Percentiles rank a stretch among this genome's conserved stretches.
Conservation (phyloP, 495 filamentous ascomycete species). For the Penicillium riverlandense region DNA sequence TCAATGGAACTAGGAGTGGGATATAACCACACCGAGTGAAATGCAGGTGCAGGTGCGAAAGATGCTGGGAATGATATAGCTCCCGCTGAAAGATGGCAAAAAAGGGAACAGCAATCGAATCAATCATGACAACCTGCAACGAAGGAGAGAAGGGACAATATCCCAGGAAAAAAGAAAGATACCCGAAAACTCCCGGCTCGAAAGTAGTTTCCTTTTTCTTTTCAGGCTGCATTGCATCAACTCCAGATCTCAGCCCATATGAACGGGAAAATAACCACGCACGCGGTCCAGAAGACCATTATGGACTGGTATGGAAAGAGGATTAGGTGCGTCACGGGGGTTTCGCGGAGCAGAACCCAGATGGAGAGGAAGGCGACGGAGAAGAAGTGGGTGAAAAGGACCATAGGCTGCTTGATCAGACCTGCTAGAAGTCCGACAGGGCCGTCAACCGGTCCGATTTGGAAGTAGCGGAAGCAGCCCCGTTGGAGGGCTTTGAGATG, state of each 20-base stretch:
- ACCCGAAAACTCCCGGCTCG: not conserved
- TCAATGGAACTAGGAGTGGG: too few relatives aligned
- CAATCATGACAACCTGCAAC: not conserved
- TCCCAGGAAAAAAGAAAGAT: not conserved
- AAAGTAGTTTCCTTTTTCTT: too few relatives aligned
- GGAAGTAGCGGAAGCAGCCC: constrained; percentile 92
- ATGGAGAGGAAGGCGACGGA: constrained; percentile 83
- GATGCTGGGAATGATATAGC: too few relatives aligned
- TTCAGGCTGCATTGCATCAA: constrained; percentile 1
- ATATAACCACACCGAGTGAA: too few relatives aligned
- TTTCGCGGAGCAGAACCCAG: constrained; percentile 59
- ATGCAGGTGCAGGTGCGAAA: too few relatives aligned
- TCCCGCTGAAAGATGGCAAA: not conserved
- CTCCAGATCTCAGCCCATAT: constrained; percentile 42
- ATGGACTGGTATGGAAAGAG: constrained; percentile 52
- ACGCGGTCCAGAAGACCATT: constrained; percentile 78
- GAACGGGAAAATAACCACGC: constrained; percentile 81
- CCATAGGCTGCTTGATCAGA: constrained; percentile 66
- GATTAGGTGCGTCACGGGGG: constrained; percentile 53
- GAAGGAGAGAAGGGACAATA: not conserved
- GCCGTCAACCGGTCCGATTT: constrained; percentile 65
- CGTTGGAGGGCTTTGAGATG: constrained; percentile 74
- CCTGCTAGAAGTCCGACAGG: constrained; percentile 81
- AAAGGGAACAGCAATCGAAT: not conserved
- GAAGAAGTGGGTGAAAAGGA: constrained; percentile 91